Evolutionary conservation across 768 basidiomycete species (phyloP), one percentile per base, ranked within the genome.

Genomic region (Rhodotorula diobovata): DNA sequence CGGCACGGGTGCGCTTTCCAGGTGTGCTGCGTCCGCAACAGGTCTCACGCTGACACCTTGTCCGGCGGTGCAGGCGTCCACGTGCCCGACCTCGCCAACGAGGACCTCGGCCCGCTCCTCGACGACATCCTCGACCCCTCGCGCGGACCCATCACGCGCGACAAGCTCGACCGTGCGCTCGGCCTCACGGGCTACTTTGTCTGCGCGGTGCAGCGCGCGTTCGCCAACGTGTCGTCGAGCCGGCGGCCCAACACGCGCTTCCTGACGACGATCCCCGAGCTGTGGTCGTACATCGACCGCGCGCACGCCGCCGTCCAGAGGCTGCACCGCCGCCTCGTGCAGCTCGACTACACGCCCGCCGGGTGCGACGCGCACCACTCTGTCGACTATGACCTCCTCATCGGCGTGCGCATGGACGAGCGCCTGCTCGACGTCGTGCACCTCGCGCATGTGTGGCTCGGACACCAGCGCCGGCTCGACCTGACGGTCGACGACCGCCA

Each of bases 401-500:
- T 74, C 63, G 54, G 54, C 34, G 63, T 74, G 9, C 58, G 73
- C 1, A 68, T 74, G 66, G 69, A 74, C 66, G 67, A 59, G 35
- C 50, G 69, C 53, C 50, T 74, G 4, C 66, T 74, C 62, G 73
- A 74, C 43, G 35, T 74, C 54, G 60, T 74, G 12, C 70, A 74
- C 56, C 63, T 74, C 35, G 56, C 69, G 34, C 61, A 74, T 55
- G 70, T 66, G 16, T 67, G 57, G 56, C 53, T 74, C 28, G 51
- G 37, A 12, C 30, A 46, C 23, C 57, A 61, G 48, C 69, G 66
- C 7, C 15, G 54, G 39, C 14, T 57, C 28, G 66, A 50, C 25
- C 46, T 71, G 15, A 46, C 64, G 35, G 15, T 32, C 32, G 39
- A 68, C 30, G 67, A 68, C 41, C 67, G 53, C 2, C 15, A 0